Evolutionary conservation across 345 rosid genomes (phyloP), one percentile per base, ranked within the genome.

Genomic region (Erodium maritimum): DNA sequence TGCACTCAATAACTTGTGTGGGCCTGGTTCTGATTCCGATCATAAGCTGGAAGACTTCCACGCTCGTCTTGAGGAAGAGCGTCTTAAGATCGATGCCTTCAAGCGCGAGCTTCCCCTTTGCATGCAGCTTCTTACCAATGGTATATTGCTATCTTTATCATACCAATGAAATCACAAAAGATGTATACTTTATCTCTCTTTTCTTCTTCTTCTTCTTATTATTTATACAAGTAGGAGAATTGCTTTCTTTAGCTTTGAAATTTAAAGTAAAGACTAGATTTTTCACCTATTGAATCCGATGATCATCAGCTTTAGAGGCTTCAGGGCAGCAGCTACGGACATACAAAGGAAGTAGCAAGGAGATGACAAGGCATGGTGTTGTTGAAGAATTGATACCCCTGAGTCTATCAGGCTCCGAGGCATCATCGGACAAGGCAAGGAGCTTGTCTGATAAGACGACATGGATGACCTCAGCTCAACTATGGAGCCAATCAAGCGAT

Each of bases 51-150:
- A 90, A 77, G 96, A 94, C 54, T 74, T 84, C 69, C 86, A 90
- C 22, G 65, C 82, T 65, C 82, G 71, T 29, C 97, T 94, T 20
- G 97, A 94, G 59, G 96, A 90, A 62, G 99, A 94, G 68, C 81
- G 91, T 29, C 80, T 83, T 64, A 94, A 94, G 87, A 90, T 94
- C 58, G 99, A 94, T 65, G 99, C 91, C 23, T 87, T 94, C 79
- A 94, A 94, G 72, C 95, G 99, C 12, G 99, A 94, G 73, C 88
- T 94, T 21, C 99, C 99, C 0, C 97, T 94, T 67, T 94, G 99
- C 90, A 90, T 94, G 97, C 97, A 94, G 57, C 99, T 94, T 75
- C 99, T 94, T 73, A 61, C 87, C 62, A 81, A 81, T 64, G 99
- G 99, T 88, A 81, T 4, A 24, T 25, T 25, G 7, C 33, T 7